These are phyloP conservation scores for Escallonia rubra DNA, from an alignment of 129 eudicot genomes.

Conservation along the genomic window DNA sequence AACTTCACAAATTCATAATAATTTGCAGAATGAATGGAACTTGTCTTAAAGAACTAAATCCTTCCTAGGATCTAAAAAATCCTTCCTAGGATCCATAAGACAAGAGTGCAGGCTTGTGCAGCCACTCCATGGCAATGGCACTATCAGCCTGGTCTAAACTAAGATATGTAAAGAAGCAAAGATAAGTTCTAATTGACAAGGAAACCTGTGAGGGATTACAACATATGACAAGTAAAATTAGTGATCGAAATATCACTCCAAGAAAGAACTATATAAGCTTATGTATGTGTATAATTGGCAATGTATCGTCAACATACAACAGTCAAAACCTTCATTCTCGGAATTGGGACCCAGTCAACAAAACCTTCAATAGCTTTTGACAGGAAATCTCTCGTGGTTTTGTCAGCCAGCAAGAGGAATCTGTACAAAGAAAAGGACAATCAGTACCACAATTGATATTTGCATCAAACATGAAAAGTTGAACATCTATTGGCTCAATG, in stretches of 20 bases:
- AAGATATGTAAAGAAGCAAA: too few relatives aligned
- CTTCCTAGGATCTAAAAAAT: too few relatives aligned
- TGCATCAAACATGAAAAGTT: not conserved
- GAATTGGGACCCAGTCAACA: conserved; percentile 10
- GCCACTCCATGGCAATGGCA: too few relatives aligned
- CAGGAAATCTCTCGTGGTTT: not conserved
- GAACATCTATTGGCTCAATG: not conserved
- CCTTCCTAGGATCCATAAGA: too few relatives aligned
- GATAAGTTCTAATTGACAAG: too few relatives aligned
- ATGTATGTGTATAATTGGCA: not conserved
- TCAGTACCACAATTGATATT: not conserved
- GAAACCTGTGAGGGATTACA: too few relatives aligned
- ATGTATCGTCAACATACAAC: not conserved
- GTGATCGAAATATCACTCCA: not conserved
- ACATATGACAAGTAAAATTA: not conserved
- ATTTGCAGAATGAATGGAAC: not conserved
- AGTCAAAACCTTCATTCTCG: conserved; percentile 18
- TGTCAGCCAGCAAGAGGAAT: not conserved
- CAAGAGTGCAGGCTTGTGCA: too few relatives aligned
- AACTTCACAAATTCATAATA: too few relatives aligned
- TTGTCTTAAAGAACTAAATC: not conserved
- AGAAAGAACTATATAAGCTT: not conserved
- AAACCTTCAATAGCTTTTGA: not conserved
- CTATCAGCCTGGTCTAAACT: too few relatives aligned
- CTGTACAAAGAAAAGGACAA: conserved; percentile 5